Evolutionary conservation across 192 early-diverging fungal species (phyloP).

Genomic region (Chytriomyces sp.): DNA sequence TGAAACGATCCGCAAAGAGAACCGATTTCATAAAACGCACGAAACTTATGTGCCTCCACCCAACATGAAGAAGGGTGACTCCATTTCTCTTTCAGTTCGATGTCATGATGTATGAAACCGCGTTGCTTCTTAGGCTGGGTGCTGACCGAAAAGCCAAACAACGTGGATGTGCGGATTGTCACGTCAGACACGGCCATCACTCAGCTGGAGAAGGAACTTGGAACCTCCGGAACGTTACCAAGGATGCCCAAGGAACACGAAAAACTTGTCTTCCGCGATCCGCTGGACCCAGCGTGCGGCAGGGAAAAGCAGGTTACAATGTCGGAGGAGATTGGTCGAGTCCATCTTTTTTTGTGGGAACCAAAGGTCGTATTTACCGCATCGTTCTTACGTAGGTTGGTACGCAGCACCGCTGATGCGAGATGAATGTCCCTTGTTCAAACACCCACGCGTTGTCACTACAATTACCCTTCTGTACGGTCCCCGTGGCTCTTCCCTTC

Average conservation of each 20-base stretch:
- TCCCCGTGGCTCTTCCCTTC: neutral
- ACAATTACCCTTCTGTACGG: conserved; percentile 22
- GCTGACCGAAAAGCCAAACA: conserved; percentile 21
- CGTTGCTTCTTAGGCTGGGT: conserved; percentile 7
- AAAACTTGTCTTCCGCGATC: conserved; percentile 6
- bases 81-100: neutral
- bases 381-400: conserved; percentile 18
- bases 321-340: conserved; percentile 19
- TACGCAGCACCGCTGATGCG: conserved; percentile 7
- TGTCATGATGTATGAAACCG: neutral
- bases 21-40: conserved; percentile 15
- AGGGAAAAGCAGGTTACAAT: conserved; percentile 15
- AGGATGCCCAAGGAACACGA: neutral
- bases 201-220: neutral
- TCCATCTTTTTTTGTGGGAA: neutral
- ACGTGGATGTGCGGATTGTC: conserved; percentile 18
- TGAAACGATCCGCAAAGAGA: conserved; percentile 31
- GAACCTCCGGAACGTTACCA: neutral
- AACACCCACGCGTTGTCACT: conserved; percentile 15
- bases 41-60: conserved; percentile 21
- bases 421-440: conserved; percentile 20
- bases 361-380: neutral
- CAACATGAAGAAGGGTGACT: conserved; percentile 17
- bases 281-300: conserved; percentile 7
- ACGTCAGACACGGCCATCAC: neutral